These are phyloP conservation scores for Solanum lignicaule DNA, from an alignment of 257 asterid genomes.

Conservation along the genomic window DNA sequence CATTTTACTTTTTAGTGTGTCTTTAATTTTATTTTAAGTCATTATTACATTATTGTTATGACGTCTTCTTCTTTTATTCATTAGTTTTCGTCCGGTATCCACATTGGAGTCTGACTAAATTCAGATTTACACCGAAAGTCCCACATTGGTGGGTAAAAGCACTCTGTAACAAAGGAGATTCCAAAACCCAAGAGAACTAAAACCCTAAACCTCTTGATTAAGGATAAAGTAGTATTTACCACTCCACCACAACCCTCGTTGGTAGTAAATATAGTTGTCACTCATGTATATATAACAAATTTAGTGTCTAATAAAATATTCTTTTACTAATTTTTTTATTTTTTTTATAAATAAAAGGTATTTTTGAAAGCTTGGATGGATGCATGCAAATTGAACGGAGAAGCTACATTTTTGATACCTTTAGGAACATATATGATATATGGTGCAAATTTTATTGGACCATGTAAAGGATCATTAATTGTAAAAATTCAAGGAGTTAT, in stretches of 20 bases:
- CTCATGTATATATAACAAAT: background rate
- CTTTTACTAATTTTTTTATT: background rate
- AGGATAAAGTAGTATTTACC: too few species aligned
- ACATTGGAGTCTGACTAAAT: too few species aligned
- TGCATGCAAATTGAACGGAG: background rate
- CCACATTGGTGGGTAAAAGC: background rate
- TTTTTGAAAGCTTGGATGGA: background rate
- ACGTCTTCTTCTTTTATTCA: background rate
- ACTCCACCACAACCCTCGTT: background rate
- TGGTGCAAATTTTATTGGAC: background rate
- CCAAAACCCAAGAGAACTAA: too few species aligned
- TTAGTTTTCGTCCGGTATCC: background rate
- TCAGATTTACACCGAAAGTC: accelerated
- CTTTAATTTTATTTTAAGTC: background rate
- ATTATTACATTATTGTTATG: too few species aligned
- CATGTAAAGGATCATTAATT: background rate
- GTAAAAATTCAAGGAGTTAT: background rate
- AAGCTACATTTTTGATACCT: background rate
- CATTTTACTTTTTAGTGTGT: background rate
- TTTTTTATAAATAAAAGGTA: background rate
- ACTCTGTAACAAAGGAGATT: background rate
- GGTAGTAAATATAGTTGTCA: background rate
- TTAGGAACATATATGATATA: background rate
- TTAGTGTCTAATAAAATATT: background rate
- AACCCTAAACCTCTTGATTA: accelerated